These are phyloP conservation scores for Diaporthe ilicicola DNA, from an alignment of 2,329 filamentous ascomycete species.

Conservation along the genomic window DNA sequence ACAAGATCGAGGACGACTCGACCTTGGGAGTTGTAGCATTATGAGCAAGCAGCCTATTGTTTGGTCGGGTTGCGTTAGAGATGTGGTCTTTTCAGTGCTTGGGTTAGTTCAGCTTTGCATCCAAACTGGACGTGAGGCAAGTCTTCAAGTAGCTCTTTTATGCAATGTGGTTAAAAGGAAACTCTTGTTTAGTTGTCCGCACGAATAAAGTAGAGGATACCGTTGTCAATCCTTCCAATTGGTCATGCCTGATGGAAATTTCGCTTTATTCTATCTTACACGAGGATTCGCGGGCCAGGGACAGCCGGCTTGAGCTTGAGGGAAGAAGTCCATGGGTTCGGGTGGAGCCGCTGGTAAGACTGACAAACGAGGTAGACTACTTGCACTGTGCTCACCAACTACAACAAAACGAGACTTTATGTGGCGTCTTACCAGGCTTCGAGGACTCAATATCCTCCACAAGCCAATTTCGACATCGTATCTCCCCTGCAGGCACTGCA, in stretches of 20 bases:
- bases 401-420: neutral
- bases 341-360: neutral
- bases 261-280: neutral
- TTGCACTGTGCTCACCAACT: neutral
- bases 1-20: no score
- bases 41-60: neutral
- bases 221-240: neutral
- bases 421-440: neutral
- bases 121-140: neutral
- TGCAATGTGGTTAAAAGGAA: no score
- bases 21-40: neutral
- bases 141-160: neutral
- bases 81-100: no score
- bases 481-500: neutral
- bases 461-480: neutral
- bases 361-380: neutral
- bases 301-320: conserved; percentile 2
- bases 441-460: neutral
- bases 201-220: neutral
- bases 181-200: no score
- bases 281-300: neutral
- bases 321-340: neutral
- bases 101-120: no score
- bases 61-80: neutral
- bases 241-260: neutral